Base-by-base conservation (phyloP, 2,329 filamentous ascomycete genomes). In the Grosmannia serpens region DNA sequence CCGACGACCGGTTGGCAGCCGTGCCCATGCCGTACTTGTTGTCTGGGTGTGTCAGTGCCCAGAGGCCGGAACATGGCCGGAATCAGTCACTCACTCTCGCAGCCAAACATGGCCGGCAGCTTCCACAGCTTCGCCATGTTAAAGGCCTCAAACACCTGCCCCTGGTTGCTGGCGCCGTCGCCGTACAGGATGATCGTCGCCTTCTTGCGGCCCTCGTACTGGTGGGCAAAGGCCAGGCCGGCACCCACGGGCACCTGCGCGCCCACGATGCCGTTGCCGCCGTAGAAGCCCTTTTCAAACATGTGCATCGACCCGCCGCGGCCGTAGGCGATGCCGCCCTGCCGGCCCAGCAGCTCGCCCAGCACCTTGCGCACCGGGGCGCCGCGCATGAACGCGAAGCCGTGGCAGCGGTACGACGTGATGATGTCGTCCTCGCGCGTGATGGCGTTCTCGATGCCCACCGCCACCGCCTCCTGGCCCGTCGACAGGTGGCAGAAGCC, bases 21-120 rank as follows among this genome's bases (percentile, higher is more conserved):
- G 94, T 99, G 77, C 94, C 94, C 94, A 99, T 99, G 75, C 94
- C 94, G 74, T 99, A 99, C 79, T 99, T 99, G 88, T 99, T 99
- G 85, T 99, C 91, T 96, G 58, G 22, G 33, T 20, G 56, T n/a
- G n/a, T n/a, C n/a, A n/a, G n/a, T n/a, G n/a, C n/a, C n/a, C n/a
- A n/a, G n/a, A n/a, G n/a, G n/a, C n/a, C n/a, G n/a, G n/a, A n/a
- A n/a, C n/a, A n/a, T n/a, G n/a, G n/a, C n/a, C n/a, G n/a, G n/a
- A n/a, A n/a, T n/a, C 6, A 24, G 52, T 27, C 31, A 84, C 90
- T 74, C 79, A 96, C 91, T 99, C 82, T 99, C 94, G 75, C 94
- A 99, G 67, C 90, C 91, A 71, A 99, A 99, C 66, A 99, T 87
- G 66, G 91, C 84, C 58, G 94, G 94, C 53, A 99, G 81, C 68